Evolutionary conservation across 2,329 filamentous ascomycete genomes (phyloP).

Genomic region (Aspergillus quadricinctus): DNA sequence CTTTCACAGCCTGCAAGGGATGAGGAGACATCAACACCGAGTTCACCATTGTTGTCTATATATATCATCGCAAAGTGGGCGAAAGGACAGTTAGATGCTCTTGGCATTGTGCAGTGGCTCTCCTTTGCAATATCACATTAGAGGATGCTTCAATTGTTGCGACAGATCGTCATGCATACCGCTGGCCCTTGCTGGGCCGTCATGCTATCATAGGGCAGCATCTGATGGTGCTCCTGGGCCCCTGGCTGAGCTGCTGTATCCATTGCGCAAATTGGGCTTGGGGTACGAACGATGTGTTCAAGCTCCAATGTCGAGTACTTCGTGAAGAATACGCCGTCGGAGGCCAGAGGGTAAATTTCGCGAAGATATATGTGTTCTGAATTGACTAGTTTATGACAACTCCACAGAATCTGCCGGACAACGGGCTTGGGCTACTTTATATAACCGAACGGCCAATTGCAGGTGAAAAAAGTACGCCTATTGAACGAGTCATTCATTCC

Average conservation of each 20-base stretch:
- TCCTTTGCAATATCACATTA: constrained; percentile 13
- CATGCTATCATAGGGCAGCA: constrained; percentile 17
- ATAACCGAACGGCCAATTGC: background rate
- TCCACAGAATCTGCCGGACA: background rate
- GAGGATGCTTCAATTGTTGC: constrained; percentile 3
- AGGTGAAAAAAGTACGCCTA: background rate
- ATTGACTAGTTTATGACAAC: background rate
- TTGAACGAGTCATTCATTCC: background rate
- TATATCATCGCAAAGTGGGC: constrained; percentile 37
- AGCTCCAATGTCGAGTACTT: background rate
- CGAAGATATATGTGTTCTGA: background rate
- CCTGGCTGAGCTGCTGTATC: constrained; percentile 14
- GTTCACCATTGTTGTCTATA: constrained; percentile 31
- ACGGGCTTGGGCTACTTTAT: background rate
- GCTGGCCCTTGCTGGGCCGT: constrained; percentile 15
- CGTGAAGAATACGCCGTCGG: background rate
- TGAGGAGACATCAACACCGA: constrained; percentile 28
- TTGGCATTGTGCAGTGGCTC: constrained; percentile 14
- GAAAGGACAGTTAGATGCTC: constrained; percentile 22
- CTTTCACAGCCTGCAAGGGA: constrained; percentile 30
- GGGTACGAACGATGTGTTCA: background rate
- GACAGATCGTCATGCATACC: constrained; percentile 10
- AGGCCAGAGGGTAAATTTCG: background rate
- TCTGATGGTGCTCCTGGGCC: constrained; percentile 11
- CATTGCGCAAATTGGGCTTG: constrained; percentile 13